phyloP scores from a whole-genome alignment of 2,329 filamentous ascomycete species.

The Aplosporella prunicola region DNA sequence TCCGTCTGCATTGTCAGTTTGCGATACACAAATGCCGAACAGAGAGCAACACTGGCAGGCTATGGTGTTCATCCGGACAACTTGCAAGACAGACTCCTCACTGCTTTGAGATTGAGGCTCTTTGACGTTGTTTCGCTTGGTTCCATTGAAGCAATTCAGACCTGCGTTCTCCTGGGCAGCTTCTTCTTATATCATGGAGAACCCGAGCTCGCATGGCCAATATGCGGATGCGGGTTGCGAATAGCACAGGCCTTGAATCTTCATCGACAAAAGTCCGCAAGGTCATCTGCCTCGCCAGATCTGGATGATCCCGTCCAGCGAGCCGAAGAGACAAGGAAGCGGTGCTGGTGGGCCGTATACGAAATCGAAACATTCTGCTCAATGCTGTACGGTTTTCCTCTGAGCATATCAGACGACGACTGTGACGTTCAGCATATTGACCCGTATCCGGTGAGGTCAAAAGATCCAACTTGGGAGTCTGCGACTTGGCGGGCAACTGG shows the following conservation, averaged over 20 bases:
- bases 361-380: constrained; percentile 34
- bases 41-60: no score
- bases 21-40: no score
- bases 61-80: no score
- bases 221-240: background rate
- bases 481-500: background rate
- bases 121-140: background rate
- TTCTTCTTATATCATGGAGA: background rate
- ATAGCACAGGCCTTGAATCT: constrained; percentile 1
- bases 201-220: background rate
- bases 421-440: background rate
- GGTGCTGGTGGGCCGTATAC: constrained; percentile 35
- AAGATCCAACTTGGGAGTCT: background rate
- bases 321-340: constrained; percentile 21
- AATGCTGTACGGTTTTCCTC: constrained; percentile 32
- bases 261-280: background rate
- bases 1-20: no score
- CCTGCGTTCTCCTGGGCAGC: background rate
- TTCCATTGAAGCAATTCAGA: background rate
- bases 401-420: constrained; percentile 2
- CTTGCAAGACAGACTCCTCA: no score
- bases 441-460: background rate
- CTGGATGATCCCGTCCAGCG: background rate
- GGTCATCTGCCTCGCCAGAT: background rate
- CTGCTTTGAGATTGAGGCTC: background rate